Base-by-base conservation (phyloP, 148 eudicot genomes). In the Persicaria maculosa region DNA sequence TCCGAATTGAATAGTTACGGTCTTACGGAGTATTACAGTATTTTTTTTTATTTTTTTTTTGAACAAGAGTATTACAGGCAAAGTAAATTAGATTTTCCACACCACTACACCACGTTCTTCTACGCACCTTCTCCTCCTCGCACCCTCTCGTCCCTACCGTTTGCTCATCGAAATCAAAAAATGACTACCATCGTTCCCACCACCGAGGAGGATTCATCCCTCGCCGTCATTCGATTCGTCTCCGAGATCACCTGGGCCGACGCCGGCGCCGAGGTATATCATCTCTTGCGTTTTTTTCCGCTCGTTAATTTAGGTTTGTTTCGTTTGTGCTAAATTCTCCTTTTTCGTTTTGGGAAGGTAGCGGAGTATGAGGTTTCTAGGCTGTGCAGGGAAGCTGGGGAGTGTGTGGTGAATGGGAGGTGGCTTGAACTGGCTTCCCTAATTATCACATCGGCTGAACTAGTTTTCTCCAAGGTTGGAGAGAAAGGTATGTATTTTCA, bases 161-260 rank as follows among this genome's bases (percentile, higher is more conserved):
- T 22, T 22, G 22, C 22, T 22, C 22, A 22, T 22, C 22, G 22
- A 22, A 22, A 22, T 2, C 2, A 31, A 31, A 31, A 22, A 22
- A 22, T 22, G 22, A 22, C 22, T 22, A 90, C 97, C 1, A 79
- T 91, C 0, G 91, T 94, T n/a, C 98, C 96, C 0, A 89, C 96
- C 6, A 88, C 97, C 1, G 97, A 94, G 58, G 97, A 88, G 72
- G 96, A 91, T 78, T 96, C 93, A 4, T 83, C 80, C 8, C 96
- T 94, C 78, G 78, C 89, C 84, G 90, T 91, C 44, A 93, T 90
- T 36, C 91, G 97, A 9, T 94, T 90, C 78, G 86, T 91, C 45
- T 87, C 97, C 43, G 89, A 86, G 74, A 81, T 90, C 48, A 80
- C 98, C 10, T 91, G 97, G 96, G 96, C 96, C 54, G 98, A 94